These are phyloP conservation scores for Leccinum rimulosum DNA, from an alignment of 768 basidiomycete species.

Conservation along the genomic window DNA sequence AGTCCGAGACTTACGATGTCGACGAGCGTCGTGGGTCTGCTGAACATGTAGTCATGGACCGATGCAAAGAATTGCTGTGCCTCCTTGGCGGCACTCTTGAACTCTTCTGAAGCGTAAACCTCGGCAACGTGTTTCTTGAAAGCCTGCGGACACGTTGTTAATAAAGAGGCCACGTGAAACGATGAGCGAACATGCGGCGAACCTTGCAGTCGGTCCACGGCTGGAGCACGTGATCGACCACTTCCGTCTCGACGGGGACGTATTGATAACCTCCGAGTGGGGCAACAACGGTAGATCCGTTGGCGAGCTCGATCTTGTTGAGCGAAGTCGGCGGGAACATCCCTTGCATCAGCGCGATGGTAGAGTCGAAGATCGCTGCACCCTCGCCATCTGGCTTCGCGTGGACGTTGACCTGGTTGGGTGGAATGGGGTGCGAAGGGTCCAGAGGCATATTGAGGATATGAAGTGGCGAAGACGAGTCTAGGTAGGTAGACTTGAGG, in stretches of 20 bases:
- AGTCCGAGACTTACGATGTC: slow-evolving; percentile 53
- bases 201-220: slow-evolving; percentile 69
- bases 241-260: slow-evolving; percentile 65
- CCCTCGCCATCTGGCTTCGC: slow-evolving; percentile 84
- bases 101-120: slow-evolving; percentile 61
- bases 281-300: slow-evolving; percentile 66
- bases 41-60: slow-evolving; percentile 68
- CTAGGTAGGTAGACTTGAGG: slow-evolving; percentile 66
- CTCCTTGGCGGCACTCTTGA: slow-evolving; percentile 54
- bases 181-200: slow-evolving; percentile 13
- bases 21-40: slow-evolving; percentile 56
- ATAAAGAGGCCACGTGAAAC: slow-evolving; percentile 39
- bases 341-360: slow-evolving; percentile 79
- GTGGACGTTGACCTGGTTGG: slow-evolving; percentile 66
- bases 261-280: slow-evolving; percentile 89
- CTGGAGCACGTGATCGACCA: slow-evolving; percentile 74
- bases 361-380: slow-evolving; percentile 77
- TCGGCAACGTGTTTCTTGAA: slow-evolving; percentile 65
- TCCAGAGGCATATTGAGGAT: slow-evolving; percentile 68
- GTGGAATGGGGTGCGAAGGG: slow-evolving; percentile 53
- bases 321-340: slow-evolving; percentile 73
- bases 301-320: slow-evolving; percentile 73
- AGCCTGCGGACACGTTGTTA: slow-evolving; percentile 35
- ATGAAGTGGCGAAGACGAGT: slow-evolving; percentile 61
- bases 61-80: slow-evolving; percentile 63